These are phyloP conservation scores for Penicillium polonicum DNA, from an alignment of 2,329 filamentous ascomycete species.

Conservation along the genomic window DNA sequence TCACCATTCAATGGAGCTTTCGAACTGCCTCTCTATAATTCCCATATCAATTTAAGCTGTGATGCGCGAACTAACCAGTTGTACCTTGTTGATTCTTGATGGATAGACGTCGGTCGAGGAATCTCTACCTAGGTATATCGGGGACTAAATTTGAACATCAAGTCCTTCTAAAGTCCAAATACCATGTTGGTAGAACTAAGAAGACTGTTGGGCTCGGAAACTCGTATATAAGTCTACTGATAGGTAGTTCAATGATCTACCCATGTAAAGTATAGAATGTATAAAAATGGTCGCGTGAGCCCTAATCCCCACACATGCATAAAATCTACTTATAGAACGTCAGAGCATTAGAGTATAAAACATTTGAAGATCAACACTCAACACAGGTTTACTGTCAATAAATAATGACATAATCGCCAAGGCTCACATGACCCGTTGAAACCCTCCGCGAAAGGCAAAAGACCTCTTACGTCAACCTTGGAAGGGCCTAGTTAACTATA, in stretches of 20 bases:
- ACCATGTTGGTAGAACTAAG: not conserved
- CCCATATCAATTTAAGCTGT: not conserved
- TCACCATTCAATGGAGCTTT: not conserved
- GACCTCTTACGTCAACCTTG: conserved; percentile 14
- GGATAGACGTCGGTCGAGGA: not conserved
- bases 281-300: too few species aligned
- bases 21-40: not conserved
- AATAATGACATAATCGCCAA: conserved; percentile 9
- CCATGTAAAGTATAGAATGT: too few species aligned
- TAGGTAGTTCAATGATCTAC: not conserved
- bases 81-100: not conserved
- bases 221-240: not conserved
- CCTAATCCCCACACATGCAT: too few species aligned
- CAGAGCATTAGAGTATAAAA: not conserved
- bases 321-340: not conserved
- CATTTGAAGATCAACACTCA: not conserved
- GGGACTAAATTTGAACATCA: not conserved
- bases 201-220: not conserved
- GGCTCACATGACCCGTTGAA: conserved; percentile 11
- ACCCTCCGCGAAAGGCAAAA: conserved; percentile 7
- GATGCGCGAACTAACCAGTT: not conserved
- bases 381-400: too few species aligned
- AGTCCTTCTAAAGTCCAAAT: not conserved
- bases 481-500: conserved; percentile 6
- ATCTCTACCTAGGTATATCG: too few species aligned